Percentiles rank a stretch among this genome's conserved stretches.
These are phyloP conservation scores for Helenozyma baotianmanensis DNA, from an alignment of 805 yeast genomes.

Conservation along the genomic window DNA sequence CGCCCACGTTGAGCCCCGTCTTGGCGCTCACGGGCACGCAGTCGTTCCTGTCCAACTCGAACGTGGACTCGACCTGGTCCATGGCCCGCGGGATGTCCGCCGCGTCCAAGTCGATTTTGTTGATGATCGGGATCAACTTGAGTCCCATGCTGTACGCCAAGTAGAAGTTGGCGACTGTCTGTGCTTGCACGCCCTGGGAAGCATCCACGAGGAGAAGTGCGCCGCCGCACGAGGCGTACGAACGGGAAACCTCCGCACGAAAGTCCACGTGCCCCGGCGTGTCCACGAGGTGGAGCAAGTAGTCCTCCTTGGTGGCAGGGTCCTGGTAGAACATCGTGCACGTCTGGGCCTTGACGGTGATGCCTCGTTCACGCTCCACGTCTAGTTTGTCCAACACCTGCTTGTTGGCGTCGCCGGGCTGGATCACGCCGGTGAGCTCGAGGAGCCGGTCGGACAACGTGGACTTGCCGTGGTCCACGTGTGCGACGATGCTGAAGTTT, in stretches of 20 bases:
- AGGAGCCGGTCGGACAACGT: slow-evolving; percentile 84
- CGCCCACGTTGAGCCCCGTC: slow-evolving; percentile 75
- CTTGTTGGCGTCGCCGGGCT: slow-evolving; percentile 59
- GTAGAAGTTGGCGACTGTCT: slow-evolving; percentile 95
- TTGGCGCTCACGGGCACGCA: slow-evolving; percentile 88
- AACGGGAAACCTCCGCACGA: slow-evolving; percentile 86
- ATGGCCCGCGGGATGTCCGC: slow-evolving; percentile 79
- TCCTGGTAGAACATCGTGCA: slow-evolving; percentile 82
- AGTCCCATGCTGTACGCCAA: slow-evolving; percentile 83
- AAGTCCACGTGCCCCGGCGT: slow-evolving; percentile 99
- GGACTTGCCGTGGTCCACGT: slow-evolving; percentile 87
- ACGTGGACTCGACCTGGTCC: slow-evolving; percentile 80
- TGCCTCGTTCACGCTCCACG: slow-evolving; percentile 94
- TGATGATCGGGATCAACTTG: slow-evolving; percentile 80
- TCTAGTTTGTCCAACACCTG: slow-evolving; percentile 90
- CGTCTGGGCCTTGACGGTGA: slow-evolving; percentile 95
- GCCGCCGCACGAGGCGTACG: slow-evolving; percentile 95
- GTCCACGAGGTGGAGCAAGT: slow-evolving; percentile 84
- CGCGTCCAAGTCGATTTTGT: slow-evolving; percentile 84
- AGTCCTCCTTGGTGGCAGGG: slow-evolving; percentile 60
- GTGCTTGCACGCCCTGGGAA: slow-evolving; percentile 95
- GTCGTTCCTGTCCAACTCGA: slow-evolving; percentile 71
- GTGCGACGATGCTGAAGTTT: slow-evolving; percentile 93
- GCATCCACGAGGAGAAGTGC: slow-evolving; percentile 90
- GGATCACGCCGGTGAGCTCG: slow-evolving; percentile 85